These are phyloP conservation scores for Aureobasidium sp. DNA, from an alignment of 2,329 filamentous ascomycete species.

Conservation along the genomic window DNA sequence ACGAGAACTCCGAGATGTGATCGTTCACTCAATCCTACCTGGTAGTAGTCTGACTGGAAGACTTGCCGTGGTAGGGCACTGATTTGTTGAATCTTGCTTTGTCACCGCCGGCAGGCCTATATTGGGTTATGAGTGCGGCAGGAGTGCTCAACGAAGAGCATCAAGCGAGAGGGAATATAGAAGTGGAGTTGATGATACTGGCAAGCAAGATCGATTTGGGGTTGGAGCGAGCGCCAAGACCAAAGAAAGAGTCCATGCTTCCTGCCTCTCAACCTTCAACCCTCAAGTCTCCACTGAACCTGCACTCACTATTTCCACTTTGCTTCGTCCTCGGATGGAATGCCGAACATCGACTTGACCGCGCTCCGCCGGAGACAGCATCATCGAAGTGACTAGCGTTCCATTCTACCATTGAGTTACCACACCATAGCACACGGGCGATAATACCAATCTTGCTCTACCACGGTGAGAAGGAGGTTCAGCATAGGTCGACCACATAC, in stretches of 20 bases:
- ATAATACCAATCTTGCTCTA: neutral
- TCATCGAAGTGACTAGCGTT: neutral
- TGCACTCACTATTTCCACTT: neutral
- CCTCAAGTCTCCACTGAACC: neutral
- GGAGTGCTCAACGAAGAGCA: neutral
- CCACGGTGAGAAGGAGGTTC: neutral
- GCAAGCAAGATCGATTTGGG: neutral
- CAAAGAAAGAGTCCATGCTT: neutral
- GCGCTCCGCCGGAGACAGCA: neutral
- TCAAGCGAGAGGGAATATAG: neutral
- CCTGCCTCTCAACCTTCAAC: neutral
- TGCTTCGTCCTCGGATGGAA: neutral
- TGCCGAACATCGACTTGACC: neutral
- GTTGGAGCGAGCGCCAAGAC: slow-evolving; percentile 1
- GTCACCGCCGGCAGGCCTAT: too few species aligned
- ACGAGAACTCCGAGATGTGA: too few species aligned
- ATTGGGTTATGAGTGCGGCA: too few species aligned
- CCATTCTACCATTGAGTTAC: neutral
- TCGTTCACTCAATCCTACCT: too few species aligned
- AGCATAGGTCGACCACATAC: neutral
- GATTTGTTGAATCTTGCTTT: too few species aligned
- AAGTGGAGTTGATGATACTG: neutral
- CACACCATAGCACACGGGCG: neutral
- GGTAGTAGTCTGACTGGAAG: too few species aligned
- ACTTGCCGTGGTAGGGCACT: too few species aligned